phyloP scores from a whole-genome alignment of 2,329 filamentous ascomycete genomes.

The Fusarium pseudoanthophilum region DNA sequence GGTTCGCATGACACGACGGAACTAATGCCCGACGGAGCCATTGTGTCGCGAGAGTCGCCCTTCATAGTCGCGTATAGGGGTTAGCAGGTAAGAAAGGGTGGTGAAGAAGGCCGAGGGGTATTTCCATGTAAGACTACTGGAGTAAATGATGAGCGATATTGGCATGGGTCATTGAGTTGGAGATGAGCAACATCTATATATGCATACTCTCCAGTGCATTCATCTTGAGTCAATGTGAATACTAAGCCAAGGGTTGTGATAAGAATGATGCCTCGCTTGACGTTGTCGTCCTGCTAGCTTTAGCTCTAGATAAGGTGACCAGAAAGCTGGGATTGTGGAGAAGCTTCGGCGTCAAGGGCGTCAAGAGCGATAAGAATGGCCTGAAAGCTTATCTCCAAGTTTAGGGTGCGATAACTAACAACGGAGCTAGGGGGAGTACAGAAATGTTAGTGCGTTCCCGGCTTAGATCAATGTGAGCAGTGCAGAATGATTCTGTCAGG shows the following conservation, averaged over 20 bases:
- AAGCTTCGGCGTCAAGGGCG: neutral
- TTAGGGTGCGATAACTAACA: neutral
- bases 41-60: neutral
- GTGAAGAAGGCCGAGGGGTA: too few relatives aligned
- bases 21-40: neutral
- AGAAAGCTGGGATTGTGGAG: neutral
- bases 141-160: too few relatives aligned
- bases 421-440: rapidly evolving
- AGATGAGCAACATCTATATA: neutral
- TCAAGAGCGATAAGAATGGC: neutral
- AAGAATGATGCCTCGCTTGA: neutral
- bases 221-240: neutral
- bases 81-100: too few relatives aligned
- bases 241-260: neutral
- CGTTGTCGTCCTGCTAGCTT: neutral
- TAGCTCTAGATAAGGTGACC: neutral
- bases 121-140: too few relatives aligned
- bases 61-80: neutral
- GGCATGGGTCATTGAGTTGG: neutral
- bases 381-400: neutral
- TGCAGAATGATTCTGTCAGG: neutral
- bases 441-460: neutral
- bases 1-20: neutral
- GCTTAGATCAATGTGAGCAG: rapidly evolving
- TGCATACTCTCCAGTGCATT: rapidly evolving